Conservation (phyloP, 202 grass and related monocot species). For the Thinopyrum obtusiflorum region DNA sequence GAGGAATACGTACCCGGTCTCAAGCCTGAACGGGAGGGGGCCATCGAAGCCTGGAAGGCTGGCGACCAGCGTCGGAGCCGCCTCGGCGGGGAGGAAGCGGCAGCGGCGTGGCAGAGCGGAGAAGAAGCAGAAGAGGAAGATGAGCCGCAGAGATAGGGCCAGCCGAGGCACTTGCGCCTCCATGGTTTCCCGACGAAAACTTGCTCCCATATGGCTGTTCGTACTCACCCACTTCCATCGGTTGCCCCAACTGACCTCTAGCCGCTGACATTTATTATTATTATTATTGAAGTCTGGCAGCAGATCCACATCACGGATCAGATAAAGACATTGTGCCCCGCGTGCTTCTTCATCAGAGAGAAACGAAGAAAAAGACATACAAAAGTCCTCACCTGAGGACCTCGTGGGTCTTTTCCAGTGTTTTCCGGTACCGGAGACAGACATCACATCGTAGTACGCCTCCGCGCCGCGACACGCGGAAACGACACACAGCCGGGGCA, state of each 20-base stretch:
- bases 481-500: no score
- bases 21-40: not conserved
- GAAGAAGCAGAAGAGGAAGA: conserved; percentile 13
- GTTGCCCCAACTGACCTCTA: not conserved
- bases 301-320: not conserved
- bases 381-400: no score
- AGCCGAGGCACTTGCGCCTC: not conserved
- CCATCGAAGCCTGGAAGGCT: conserved; percentile 3
- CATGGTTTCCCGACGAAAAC: not conserved
- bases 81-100: not conserved
- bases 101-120: not conserved
- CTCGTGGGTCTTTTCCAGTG: not conserved
- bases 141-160: not conserved
- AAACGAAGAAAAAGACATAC: no score
- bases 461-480: not conserved
- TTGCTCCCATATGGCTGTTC: not conserved
- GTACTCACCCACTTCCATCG: not conserved
- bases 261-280: not conserved
- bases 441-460: no score
- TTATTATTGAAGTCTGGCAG: no score
- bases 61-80: conserved; percentile 3
- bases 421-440: no score
- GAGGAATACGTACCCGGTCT: not conserved
- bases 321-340: not conserved
- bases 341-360: not conserved